Conservation (phyloP, 2,329 filamentous ascomycete genomes). For the Rosellinia necatrix region DNA sequence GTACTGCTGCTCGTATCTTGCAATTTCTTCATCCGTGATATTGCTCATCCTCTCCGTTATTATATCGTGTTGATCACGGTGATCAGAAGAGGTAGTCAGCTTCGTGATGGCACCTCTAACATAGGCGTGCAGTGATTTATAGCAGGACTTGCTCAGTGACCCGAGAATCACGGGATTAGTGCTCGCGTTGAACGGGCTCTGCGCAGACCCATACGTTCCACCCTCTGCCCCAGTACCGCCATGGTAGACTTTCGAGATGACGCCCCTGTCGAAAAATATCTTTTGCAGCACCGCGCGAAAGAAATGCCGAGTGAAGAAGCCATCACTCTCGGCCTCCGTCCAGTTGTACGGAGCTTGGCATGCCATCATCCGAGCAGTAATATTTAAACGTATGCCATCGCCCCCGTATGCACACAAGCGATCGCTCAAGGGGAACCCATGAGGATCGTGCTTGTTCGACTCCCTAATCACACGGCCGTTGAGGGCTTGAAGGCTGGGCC, state of each 20-base stretch:
- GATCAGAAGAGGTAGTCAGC: conserved; percentile 62
- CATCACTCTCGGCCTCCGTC: conserved; percentile 77
- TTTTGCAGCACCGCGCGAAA: conserved; percentile 89
- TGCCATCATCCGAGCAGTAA: conserved; percentile 97
- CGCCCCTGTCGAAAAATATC: conserved; percentile 84
- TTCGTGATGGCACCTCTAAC: conserved; percentile 81
- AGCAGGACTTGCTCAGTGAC: conserved; percentile 78
- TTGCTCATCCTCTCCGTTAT: conserved; percentile 68
- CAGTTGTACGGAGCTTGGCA: conserved; percentile 95
- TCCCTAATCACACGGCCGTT: conserved; percentile 72
- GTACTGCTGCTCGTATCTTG: conserved; percentile 70
- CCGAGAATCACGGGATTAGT: conserved; percentile 87
- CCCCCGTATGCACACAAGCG: conserved; percentile 63
- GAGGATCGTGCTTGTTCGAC: conserved; percentile 75
- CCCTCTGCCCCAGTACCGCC: conserved; percentile 39
- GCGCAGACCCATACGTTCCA: conserved; percentile 17
- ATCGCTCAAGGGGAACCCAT: conserved; percentile 92
- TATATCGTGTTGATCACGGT: conserved; percentile 59
- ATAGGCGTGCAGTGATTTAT: conserved; percentile 75
- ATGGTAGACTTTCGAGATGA: conserved; percentile 67
- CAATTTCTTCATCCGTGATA: conserved; percentile 77
- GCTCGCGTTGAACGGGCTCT: conserved; percentile 57
- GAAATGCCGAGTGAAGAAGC: conserved; percentile 91
- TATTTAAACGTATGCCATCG: conserved; percentile 81
- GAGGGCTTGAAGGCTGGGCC: conserved; percentile 68